Conservation (phyloP, 768 basidiomycete genomes). For the Lentinus tigrinus region DNA sequence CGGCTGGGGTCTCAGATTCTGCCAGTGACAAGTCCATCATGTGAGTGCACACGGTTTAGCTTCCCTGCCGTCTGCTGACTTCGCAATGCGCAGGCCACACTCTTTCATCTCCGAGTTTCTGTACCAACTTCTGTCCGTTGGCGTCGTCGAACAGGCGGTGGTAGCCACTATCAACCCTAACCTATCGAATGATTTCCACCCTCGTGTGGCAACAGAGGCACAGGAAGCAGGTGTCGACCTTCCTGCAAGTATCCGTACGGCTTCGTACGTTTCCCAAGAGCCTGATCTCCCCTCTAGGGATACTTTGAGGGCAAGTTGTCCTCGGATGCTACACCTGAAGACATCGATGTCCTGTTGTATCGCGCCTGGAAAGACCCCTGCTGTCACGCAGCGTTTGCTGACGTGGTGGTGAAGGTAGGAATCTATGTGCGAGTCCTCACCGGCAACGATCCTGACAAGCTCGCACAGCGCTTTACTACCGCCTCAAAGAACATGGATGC, state of each 20-base stretch:
- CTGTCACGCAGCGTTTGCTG: conserved; percentile 58
- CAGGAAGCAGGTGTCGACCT: conserved; percentile 60
- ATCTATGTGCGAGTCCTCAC: neutral
- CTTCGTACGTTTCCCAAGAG: neutral
- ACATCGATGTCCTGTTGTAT: conserved; percentile 33
- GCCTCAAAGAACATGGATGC: conserved; percentile 56
- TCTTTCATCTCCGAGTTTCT: conserved; percentile 46
- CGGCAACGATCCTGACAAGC: neutral
- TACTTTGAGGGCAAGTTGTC: conserved; percentile 61
- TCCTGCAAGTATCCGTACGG: conserved; percentile 41
- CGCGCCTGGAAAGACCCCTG: conserved; percentile 54
- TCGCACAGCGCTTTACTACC: conserved; percentile 53
- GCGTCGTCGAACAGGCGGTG: conserved; percentile 54
- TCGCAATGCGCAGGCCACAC: conserved; percentile 4
- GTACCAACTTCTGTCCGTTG: conserved; percentile 50
- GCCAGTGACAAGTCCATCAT: conserved; percentile 8
- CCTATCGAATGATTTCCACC: conserved; percentile 43
- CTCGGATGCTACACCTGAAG: conserved; percentile 44
- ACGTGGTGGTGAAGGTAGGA: conserved; percentile 56
- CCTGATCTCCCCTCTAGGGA: conserved; percentile 32
- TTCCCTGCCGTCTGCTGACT: neutral
- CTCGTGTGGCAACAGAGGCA: conserved; percentile 56
- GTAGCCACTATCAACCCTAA: conserved; percentile 51
- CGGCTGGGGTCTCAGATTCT: conserved; percentile 3
- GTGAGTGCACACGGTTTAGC: conserved; percentile 7